phyloP scores from a whole-genome alignment of 2,329 filamentous ascomycete species.

The Pseudogymnoascus sp. region DNA sequence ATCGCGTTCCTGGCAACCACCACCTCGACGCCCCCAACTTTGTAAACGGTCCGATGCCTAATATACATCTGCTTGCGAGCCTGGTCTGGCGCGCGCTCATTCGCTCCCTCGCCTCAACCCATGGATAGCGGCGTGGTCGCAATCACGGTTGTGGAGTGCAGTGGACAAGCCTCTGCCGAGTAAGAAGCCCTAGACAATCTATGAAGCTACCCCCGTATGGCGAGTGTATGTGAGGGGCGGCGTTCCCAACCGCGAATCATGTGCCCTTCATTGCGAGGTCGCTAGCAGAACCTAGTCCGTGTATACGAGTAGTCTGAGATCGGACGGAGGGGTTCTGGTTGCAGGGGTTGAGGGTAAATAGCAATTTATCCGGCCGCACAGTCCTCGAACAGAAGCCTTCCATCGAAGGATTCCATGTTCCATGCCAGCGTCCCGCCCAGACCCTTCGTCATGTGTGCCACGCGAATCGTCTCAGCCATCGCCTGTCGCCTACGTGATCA shows the following conservation, averaged over 20 bases:
- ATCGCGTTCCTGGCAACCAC: background rate
- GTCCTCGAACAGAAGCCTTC: constrained; percentile 7
- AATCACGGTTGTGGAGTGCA: background rate
- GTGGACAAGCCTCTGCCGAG: constrained; percentile 4
- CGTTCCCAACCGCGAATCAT: background rate
- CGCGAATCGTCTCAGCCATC: background rate
- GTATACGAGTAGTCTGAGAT: constrained; percentile 3
- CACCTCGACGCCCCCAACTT: background rate
- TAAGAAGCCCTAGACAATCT: background rate
- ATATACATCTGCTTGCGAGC: background rate
- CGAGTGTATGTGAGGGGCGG: background rate
- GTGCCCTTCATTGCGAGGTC: background rate
- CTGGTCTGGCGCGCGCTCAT: background rate
- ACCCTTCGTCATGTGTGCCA: background rate
- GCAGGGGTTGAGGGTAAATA: background rate
- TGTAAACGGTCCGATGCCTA: constrained; percentile 6
- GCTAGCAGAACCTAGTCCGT: background rate
- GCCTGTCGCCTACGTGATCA: background rate
- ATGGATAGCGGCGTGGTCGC: background rate
- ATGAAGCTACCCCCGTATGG: background rate
- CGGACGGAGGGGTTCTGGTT: background rate
- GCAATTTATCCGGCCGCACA: background rate
- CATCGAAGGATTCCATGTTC: background rate
- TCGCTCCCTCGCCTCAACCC: background rate
- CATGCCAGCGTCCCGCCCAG: background rate